Evolutionary conservation across 176 grass and related monocot genomes (phyloP).

Genomic region (Aegilops umbellulata): DNA sequence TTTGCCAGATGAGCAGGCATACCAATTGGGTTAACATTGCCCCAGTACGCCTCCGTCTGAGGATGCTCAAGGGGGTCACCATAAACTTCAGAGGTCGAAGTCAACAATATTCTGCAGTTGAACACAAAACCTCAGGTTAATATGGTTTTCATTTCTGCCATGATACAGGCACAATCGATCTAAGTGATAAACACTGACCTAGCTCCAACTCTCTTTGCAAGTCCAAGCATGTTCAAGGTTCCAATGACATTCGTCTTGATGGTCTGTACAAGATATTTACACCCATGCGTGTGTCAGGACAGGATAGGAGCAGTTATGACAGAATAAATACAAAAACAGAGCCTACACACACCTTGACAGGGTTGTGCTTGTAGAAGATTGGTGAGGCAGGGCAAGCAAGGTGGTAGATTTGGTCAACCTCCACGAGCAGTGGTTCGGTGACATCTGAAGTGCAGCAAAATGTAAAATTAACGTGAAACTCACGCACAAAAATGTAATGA

Average conservation of each 20-base stretch:
- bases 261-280: conserved; percentile 51
- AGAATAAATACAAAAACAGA: conserved; percentile 17
- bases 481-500: background rate
- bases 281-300: background rate
- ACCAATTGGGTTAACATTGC: conserved; percentile 99
- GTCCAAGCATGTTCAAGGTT: conserved; percentile 98
- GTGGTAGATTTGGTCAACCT: conserved; percentile 99
- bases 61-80: conserved; percentile 97
- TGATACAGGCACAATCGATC: conserved; percentile 11
- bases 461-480: background rate
- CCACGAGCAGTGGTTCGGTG: conserved; percentile 83
- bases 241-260: conserved; percentile 99
- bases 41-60: conserved; percentile 98
- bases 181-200: conserved; percentile 44
- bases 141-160: background rate
- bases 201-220: conserved; percentile 99
- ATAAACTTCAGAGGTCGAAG: conserved; percentile 98
- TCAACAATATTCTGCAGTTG: conserved; percentile 80
- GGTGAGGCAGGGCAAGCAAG: conserved; percentile 99
- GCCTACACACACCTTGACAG: conserved; percentile 71
- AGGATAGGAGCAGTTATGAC: conserved; percentile 6
- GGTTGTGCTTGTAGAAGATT: conserved; percentile 99
- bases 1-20: conserved; percentile 28
- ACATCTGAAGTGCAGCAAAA: conserved; percentile 61
- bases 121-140: conserved; percentile 16